phyloP scores from a whole-genome alignment of 83 land plant species.

The Picea engelmannii region DNA sequence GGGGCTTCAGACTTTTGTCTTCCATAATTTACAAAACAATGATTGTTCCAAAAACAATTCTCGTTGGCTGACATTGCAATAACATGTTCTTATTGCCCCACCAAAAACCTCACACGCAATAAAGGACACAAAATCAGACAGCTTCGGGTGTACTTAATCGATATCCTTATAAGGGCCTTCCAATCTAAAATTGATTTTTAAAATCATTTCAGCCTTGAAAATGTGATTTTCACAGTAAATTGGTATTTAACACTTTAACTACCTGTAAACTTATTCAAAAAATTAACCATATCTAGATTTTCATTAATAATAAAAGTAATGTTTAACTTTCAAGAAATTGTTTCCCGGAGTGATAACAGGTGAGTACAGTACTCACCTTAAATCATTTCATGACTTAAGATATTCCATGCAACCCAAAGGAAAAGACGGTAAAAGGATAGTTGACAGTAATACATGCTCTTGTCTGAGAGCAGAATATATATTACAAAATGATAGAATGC shows the following conservation, averaged over 20 bases:
- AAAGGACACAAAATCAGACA: neutral
- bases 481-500: neutral
- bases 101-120: neutral
- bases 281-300: neutral
- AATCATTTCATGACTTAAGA: neutral
- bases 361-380: too few species aligned
- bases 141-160: neutral
- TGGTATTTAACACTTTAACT: neutral
- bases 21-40: neutral
- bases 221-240: neutral
- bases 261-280: neutral
- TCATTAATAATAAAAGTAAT: neutral
- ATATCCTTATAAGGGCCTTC: neutral
- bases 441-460: neutral
- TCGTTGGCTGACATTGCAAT: neutral
- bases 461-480: neutral
- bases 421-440: neutral
- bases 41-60: neutral
- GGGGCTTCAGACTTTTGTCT: neutral
- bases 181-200: neutral
- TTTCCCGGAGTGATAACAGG: neutral
- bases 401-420: constrained; percentile 2
- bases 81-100: neutral
- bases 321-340: neutral
- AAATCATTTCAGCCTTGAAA: neutral